A percentile compares a stretch with the other conserved stretches of the same genome.
Conservation (phyloP, 139 green algal genomes). For the Volvox africanus region DNA sequence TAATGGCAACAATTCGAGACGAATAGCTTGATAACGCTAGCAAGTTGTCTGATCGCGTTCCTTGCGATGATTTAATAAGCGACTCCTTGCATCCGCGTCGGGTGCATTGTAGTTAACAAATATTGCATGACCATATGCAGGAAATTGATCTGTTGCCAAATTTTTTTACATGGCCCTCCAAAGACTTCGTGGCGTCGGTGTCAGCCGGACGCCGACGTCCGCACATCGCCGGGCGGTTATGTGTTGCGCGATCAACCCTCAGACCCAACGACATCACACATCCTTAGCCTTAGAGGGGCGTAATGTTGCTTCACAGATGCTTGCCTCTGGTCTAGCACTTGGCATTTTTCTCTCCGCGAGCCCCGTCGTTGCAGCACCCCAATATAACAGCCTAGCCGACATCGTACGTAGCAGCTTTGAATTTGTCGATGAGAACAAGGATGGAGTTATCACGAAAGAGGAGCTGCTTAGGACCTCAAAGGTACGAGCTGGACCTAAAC, state of each 20-base stretch:
- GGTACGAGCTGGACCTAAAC: background rate
- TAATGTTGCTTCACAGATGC: background rate
- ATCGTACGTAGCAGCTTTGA: slow-evolving; percentile 25
- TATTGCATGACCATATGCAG: background rate
- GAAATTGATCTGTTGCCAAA: background rate
- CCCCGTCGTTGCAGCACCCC: background rate
- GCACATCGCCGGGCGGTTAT: background rate
- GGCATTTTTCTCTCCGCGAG: background rate
- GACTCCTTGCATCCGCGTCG: too few species aligned
- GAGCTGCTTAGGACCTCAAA: slow-evolving; percentile 35
- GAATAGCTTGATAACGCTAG: too few species aligned
- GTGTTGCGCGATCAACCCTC: background rate
- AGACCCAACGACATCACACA: background rate
- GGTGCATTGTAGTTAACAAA: too few species aligned
- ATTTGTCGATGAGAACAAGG: slow-evolving; percentile 45
- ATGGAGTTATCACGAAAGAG: slow-evolving; percentile 43
- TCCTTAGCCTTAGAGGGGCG: too few species aligned
- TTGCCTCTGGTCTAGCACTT: slow-evolving; percentile 25
- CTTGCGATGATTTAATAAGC: too few species aligned
- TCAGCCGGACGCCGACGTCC: background rate
- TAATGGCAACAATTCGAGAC: too few species aligned
- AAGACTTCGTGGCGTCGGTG: background rate
- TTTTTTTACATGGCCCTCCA: background rate
- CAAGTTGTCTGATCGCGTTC: too few species aligned
- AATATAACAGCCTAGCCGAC: slow-evolving; percentile 36